phyloP scores from a whole-genome alignment of 2,329 filamentous ascomycete genomes.

The Cladorrhinum sp. region DNA sequence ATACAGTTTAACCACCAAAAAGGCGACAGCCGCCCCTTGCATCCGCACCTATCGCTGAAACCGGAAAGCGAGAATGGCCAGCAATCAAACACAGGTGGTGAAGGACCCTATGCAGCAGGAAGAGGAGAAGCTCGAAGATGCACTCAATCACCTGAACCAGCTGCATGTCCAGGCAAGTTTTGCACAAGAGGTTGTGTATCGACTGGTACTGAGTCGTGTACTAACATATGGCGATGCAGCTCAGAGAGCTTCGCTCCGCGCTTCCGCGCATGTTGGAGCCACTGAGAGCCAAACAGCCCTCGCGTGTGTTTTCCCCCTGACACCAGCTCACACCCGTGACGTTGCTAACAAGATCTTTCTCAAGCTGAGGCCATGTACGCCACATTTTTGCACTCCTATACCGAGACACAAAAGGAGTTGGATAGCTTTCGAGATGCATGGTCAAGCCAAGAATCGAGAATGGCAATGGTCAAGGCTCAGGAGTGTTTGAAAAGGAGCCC shows the following conservation, averaged over 20 bases:
- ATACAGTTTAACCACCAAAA: not conserved
- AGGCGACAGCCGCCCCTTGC: not conserved
- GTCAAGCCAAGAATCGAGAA: slow-evolving; percentile 45
- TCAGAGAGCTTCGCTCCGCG: slow-evolving; percentile 46
- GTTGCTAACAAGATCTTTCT: slow-evolving; percentile 23
- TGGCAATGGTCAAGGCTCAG: slow-evolving; percentile 50
- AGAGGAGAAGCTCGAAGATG: slow-evolving; percentile 49
- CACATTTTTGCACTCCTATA: slow-evolving; percentile 49
- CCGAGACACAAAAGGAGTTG: slow-evolving; percentile 48
- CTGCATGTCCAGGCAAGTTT: slow-evolving; percentile 52
- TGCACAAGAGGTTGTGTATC: slow-evolving; percentile 3
- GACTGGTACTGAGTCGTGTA: not conserved
- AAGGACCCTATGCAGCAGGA: slow-evolving; percentile 38
- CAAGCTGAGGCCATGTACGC: slow-evolving; percentile 52
- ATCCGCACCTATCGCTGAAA: not conserved
- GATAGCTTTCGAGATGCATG: slow-evolving; percentile 49
- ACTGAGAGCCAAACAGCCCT: slow-evolving; percentile 47
- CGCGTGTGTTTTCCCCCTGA: slow-evolving; percentile 42
- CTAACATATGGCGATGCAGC: slow-evolving; percentile 34
- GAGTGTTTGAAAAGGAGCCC: slow-evolving; percentile 55
- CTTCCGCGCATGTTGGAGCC: slow-evolving; percentile 52
- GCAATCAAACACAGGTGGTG: slow-evolving; percentile 19
- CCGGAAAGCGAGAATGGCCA: slow-evolving; percentile 17
- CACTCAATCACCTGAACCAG: slow-evolving; percentile 50
- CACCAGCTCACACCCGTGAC: not conserved